A percentile compares a stretch with the other conserved stretches of the same genome.
Conservation (phyloP, 2,329 filamentous ascomycete species). For the Sclerotiophoma versabilis region DNA sequence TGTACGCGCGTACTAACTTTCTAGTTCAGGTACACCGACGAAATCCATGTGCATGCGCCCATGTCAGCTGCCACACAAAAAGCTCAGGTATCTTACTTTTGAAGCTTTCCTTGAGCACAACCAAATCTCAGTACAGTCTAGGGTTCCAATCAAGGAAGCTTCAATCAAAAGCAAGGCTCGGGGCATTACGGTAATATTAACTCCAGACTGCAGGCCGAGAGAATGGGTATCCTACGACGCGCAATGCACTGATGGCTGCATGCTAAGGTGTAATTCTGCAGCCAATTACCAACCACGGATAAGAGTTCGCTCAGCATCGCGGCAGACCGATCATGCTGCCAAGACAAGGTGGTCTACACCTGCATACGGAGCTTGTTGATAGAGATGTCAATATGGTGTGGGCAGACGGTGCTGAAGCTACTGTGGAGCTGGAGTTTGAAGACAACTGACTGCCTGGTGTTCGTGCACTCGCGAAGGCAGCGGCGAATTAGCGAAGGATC, state of each 20-base stretch:
- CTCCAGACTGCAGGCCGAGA: neutral
- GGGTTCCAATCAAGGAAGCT: neutral
- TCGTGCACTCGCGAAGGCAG: neutral
- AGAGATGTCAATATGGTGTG: neutral
- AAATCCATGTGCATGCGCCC: too few species aligned
- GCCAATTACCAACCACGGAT: constrained; percentile 9
- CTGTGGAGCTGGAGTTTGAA: neutral
- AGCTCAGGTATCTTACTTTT: too few species aligned
- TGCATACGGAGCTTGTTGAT: neutral
- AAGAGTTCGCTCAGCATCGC: neutral
- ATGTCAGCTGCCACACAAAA: too few species aligned
- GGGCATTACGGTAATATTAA: neutral
- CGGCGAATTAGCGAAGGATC: constrained; percentile 2
- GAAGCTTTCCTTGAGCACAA: too few species aligned
- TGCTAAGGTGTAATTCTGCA: neutral
- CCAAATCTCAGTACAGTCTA: too few species aligned
- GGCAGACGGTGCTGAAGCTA: neutral
- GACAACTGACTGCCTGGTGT: neutral
- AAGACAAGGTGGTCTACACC: neutral
- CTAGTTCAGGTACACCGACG: too few species aligned
- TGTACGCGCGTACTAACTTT: too few species aligned
- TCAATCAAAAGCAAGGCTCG: neutral
- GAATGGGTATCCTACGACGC: neutral
- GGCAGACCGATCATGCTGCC: constrained; percentile 4
- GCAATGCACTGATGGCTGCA: constrained; percentile 9